Conservation (phyloP, 2,329 filamentous ascomycete genomes). For the Colletotrichum cuscutae region DNA sequence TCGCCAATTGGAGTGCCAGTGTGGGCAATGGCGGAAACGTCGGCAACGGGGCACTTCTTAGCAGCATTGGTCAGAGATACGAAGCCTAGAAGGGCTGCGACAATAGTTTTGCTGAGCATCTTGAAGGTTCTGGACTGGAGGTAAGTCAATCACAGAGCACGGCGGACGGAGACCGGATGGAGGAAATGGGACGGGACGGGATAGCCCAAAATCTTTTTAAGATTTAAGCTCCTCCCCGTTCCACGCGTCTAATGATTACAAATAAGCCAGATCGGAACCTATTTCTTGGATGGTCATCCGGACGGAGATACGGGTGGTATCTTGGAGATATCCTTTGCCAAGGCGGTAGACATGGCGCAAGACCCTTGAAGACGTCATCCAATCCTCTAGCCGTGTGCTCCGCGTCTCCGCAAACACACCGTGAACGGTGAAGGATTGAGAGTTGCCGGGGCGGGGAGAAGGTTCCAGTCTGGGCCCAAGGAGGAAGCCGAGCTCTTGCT, state of each 20-base stretch:
- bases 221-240: constrained; percentile 13
- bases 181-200: background rate
- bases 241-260: constrained; percentile 19
- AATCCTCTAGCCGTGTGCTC: background rate
- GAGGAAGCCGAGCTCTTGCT: background rate
- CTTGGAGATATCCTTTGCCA: background rate
- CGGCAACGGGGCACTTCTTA: constrained; percentile 18
- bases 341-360: background rate
- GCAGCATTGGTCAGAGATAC: constrained; percentile 11
- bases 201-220: background rate
- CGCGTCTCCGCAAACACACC: background rate
- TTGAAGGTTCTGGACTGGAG: background rate
- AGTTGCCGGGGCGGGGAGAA: constrained; percentile 4
- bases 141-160: background rate
- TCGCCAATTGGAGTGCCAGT: constrained; percentile 30
- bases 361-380: constrained; percentile 26
- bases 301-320: background rate
- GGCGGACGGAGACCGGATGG: background rate
- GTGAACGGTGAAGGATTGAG: background rate
- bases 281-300: background rate
- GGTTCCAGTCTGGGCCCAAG: background rate
- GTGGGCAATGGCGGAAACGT: constrained; percentile 26
- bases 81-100: constrained; percentile 8
- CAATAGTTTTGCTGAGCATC: constrained; percentile 25
- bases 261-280: constrained; percentile 4